These are phyloP conservation scores for Emergomyces orientalis DNA, from an alignment of 2,329 filamentous ascomycete genomes.

Conservation along the genomic window DNA sequence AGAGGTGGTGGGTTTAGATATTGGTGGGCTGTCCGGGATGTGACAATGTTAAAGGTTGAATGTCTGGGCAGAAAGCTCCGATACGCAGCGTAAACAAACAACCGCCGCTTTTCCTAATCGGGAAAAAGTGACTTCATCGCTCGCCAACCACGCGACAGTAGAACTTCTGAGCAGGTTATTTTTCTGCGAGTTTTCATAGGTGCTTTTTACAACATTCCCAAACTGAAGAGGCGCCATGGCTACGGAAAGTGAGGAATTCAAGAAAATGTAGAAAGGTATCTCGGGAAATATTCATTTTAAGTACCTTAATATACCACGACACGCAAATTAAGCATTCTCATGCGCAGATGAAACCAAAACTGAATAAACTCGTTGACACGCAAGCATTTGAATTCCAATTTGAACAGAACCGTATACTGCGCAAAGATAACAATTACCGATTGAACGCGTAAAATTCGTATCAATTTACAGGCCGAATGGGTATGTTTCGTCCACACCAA, in stretches of 20 bases:
- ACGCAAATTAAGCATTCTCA: background rate
- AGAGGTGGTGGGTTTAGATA: background rate
- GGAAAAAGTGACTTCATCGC: slow-evolving; percentile 2
- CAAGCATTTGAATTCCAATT: background rate
- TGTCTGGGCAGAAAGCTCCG: background rate
- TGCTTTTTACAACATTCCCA: too few relatives aligned
- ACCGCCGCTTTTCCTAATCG: slow-evolving; percentile 7
- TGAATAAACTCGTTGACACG: background rate
- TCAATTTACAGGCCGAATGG: slow-evolving; percentile 40
- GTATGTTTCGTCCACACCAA: slow-evolving; percentile 43
- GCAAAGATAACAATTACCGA: background rate
- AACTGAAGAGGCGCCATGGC: background rate
- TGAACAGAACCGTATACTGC: background rate
- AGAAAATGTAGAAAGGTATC: background rate
- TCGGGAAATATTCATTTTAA: background rate
- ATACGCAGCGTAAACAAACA: slow-evolving; percentile 8
- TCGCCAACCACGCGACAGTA: background rate
- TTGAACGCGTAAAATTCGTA: background rate
- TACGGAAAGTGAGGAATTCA: background rate
- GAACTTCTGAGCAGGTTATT: too few relatives aligned
- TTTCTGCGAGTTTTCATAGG: background rate
- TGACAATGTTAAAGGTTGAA: background rate
- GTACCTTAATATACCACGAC: background rate
- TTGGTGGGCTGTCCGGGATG: background rate
- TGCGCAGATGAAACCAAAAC: background rate